phyloP scores from a whole-genome alignment of 2,329 filamentous ascomycete genomes.

The Colletotrichum graminicola region DNA sequence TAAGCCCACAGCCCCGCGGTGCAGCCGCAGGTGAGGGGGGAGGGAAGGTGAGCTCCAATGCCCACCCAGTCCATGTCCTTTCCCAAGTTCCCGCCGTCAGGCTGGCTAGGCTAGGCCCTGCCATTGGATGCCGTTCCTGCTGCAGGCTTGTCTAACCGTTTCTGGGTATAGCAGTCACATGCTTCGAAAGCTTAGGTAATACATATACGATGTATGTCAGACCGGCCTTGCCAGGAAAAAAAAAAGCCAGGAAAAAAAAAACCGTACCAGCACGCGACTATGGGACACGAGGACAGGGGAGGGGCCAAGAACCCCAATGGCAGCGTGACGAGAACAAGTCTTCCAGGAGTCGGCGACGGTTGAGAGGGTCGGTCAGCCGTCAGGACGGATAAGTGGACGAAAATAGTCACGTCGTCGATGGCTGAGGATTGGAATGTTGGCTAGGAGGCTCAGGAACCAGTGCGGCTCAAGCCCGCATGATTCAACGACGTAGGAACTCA shows the following conservation, averaged over 20 bases:
- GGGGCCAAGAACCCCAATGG: background rate
- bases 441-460: conserved; percentile 18
- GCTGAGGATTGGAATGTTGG: background rate
- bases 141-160: background rate
- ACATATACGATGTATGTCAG: background rate
- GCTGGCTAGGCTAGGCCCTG: conserved; percentile 11
- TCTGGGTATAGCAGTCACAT: conserved; percentile 31
- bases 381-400: background rate
- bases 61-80: background rate
- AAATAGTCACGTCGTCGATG: conserved; percentile 3
- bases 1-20: conserved; percentile 24
- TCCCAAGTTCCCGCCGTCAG: conserved; percentile 13
- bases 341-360: background rate
- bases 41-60: background rate
- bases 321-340: conserved; percentile 17
- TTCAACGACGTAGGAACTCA: conserved; percentile 4
- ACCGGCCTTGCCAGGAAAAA: background rate
- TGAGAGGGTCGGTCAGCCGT: background rate
- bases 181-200: conserved; percentile 34
- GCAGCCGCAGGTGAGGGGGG: background rate
- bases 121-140: conserved; percentile 35
- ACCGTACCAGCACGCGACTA: conserved; percentile 13
- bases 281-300: conserved; percentile 22
- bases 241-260: no score
- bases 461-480: conserved; percentile 26